Conservation (phyloP, 2,329 filamentous ascomycete species). For the Claviceps fusiformis region DNA sequence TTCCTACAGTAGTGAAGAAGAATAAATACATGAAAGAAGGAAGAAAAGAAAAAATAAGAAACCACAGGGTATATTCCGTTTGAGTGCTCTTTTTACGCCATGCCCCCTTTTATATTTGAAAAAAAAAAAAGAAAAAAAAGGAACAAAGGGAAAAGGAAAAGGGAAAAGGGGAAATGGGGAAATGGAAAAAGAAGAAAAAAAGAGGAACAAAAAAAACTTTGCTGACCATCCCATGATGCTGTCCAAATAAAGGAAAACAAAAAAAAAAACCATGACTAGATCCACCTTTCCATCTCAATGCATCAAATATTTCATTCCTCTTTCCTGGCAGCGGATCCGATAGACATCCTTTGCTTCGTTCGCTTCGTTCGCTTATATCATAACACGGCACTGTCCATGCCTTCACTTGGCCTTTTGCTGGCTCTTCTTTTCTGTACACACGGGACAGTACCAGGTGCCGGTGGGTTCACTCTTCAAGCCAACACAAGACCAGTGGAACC, state of each 20-base stretch:
- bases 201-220: too few species aligned
- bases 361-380: too few species aligned
- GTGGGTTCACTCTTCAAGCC: constrained; percentile 54
- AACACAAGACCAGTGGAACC: constrained; percentile 75
- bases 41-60: neutral
- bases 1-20: neutral
- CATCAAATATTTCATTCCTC: neutral
- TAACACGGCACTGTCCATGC: neutral
- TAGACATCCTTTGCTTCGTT: too few species aligned
- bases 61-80: neutral
- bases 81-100: neutral
- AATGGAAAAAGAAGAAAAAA: too few species aligned
- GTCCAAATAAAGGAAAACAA: neutral
- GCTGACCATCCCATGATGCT: neutral
- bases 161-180: too few species aligned
- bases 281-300: neutral
- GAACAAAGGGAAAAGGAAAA: too few species aligned
- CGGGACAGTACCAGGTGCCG: constrained; percentile 54
- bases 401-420: constrained; percentile 25
- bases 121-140: too few species aligned
- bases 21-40: neutral
- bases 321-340: neutral
- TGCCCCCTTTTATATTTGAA: too few species aligned
- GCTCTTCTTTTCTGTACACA: constrained; percentile 41
- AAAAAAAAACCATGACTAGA: neutral